Evolutionary conservation across 192 early-diverging fungal species (phyloP), one percentile per base, ranked within the genome.

Genomic region (Backusella parvicylindrica): DNA sequence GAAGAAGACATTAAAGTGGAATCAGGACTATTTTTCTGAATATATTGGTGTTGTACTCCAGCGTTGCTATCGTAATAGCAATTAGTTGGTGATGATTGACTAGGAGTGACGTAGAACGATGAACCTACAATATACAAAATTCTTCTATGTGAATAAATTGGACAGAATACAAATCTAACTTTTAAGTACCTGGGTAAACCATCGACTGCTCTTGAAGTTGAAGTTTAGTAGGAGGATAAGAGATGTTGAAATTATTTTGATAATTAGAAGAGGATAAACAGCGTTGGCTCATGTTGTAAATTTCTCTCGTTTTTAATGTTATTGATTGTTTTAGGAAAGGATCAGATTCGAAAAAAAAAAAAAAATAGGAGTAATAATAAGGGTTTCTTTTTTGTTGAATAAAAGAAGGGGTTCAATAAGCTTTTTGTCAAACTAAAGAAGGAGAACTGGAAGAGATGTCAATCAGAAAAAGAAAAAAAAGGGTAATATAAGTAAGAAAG

Each of bases 1-100:
- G 76, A 70, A 36, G 76, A 30, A 53, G 68, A 53, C 64, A 77
- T 71, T 41, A 72, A 70, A 3, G 70, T 63, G 31, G 71, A 33
- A 28, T 49, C 40, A 26, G 76, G 49, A 16, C 38, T 37, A n/a
- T 60, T 70, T 72, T 64, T 31, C 26, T 60, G 47, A 64, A 40
- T 23, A 41, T 47, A 73, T 65, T 47, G 60, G 0, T 64, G 60
- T n/a, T 65, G 72, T n/a, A 56, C 32, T 15, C 23, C 36, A 32
- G 33, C n/a, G 18, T 72, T 53, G 41, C 37, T 35, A 70, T 70
- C 68, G 40, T 70, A 70, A 70, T 70, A 70, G 32, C 32, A 64
- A 30, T 31, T 65, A 36, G 60, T 26, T 65, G 72, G 63, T 41
- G 72, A 65, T 37, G 71, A 53, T 43, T 73, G 63, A 72, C 32